phyloP scores from a whole-genome alignment of 176 grass and related monocot genomes.

The Microstegium vimineum region DNA sequence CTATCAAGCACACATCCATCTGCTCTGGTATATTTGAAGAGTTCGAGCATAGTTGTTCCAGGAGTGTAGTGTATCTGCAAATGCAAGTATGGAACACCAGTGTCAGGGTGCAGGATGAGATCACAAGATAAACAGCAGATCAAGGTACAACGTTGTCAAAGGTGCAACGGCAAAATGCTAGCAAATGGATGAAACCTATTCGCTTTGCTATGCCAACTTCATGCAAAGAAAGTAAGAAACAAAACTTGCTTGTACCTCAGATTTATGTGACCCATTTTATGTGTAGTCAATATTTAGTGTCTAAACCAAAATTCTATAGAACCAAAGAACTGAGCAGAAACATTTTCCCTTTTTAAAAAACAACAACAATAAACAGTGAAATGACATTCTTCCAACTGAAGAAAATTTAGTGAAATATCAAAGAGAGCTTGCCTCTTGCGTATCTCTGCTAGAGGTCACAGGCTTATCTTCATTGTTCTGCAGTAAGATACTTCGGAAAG shows the following conservation, averaged over 20 bases:
- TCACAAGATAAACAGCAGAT: constrained; percentile 22
- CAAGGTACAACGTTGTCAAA: background rate
- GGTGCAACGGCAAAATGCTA: background rate
- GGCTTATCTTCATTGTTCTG: constrained; percentile 75
- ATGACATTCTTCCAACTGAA: background rate
- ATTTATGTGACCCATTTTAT: background rate
- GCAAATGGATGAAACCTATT: background rate
- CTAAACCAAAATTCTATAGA: background rate
- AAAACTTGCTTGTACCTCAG: background rate
- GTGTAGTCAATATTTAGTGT: background rate
- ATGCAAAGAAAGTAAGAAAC: constrained; percentile 4
- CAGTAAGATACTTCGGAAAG: constrained; percentile 45
- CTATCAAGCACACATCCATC: constrained; percentile 51
- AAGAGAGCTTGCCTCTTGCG: constrained; percentile 68
- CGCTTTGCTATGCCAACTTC: background rate
- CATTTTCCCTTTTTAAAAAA: background rate
- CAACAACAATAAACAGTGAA: constrained; percentile 10
- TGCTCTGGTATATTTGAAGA: constrained; percentile 50
- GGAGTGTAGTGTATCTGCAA: constrained; percentile 56
- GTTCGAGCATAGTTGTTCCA: constrained; percentile 66
- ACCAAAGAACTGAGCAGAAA: background rate
- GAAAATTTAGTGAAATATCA: background rate
- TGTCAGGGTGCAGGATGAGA: background rate
- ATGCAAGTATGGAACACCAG: constrained; percentile 1
- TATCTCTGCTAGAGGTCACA: constrained; percentile 78